phyloP scores from a whole-genome alignment of 345 rosid genomes.

The Crucihimalaya himalaica region DNA sequence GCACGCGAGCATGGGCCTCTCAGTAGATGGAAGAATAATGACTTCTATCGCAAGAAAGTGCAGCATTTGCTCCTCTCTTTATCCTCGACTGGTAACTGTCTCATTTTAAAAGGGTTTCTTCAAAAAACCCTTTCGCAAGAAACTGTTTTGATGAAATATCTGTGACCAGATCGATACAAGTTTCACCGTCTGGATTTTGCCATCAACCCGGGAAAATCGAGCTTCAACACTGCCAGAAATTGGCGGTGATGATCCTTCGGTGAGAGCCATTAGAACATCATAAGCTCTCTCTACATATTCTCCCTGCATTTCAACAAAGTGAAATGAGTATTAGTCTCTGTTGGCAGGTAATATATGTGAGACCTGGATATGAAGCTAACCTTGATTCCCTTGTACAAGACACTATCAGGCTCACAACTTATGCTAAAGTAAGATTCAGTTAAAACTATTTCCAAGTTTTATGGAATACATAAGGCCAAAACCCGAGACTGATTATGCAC shows the following conservation, averaged over 20 bases:
- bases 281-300: background rate
- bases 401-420: constrained; percentile 60
- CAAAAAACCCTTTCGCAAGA: background rate
- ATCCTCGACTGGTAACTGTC: constrained; percentile 37
- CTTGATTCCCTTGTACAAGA: constrained; percentile 80
- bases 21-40: constrained; percentile 74
- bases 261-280: background rate
- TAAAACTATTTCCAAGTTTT: background rate
- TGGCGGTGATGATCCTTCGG: constrained; percentile 84
- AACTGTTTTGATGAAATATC: constrained; percentile 10
- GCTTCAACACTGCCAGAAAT: constrained; percentile 55
- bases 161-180: constrained; percentile 62
- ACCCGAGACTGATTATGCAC: background rate
- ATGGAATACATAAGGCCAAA: background rate
- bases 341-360: constrained; percentile 83
- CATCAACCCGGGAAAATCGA: constrained; percentile 44
- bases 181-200: constrained; percentile 84
- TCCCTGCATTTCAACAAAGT: background rate
- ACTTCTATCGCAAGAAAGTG: constrained; percentile 69
- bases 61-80: constrained; percentile 67
- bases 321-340: background rate
- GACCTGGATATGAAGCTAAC: constrained; percentile 71
- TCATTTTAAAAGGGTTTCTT: background rate
- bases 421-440: constrained; percentile 46
- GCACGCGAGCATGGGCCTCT: constrained; percentile 95